phyloP scores from a whole-genome alignment of 2,329 filamentous ascomycete species.

The Monosporascus sp. region DNA sequence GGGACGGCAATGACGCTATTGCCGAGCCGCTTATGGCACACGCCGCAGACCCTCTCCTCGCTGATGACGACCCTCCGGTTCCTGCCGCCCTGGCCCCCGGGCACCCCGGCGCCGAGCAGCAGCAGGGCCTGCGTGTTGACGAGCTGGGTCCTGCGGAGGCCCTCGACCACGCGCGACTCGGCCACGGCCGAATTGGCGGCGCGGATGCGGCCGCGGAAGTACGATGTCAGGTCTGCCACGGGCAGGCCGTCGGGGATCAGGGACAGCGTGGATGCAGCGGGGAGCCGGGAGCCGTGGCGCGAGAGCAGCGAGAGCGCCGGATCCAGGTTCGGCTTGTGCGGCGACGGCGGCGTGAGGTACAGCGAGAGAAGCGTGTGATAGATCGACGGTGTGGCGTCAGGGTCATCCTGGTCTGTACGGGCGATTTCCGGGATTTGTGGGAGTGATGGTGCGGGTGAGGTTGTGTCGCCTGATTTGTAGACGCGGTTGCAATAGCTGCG shows the following conservation, averaged over 20 bases:
- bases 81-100: conserved; percentile 45
- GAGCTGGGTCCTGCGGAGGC: conserved; percentile 71
- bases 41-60: conserved; percentile 84
- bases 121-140: conserved; percentile 71
- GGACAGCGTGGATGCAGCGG: conserved; percentile 77
- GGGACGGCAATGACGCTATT: conserved; percentile 87
- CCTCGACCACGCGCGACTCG: conserved; percentile 70
- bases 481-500: conserved; percentile 81
- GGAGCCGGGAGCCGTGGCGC: conserved; percentile 85
- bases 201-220: conserved; percentile 87
- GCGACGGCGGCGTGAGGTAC: conserved; percentile 75
- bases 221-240: conserved; percentile 74
- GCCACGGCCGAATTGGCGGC: conserved; percentile 78
- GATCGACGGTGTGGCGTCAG: conserved; percentile 64
- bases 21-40: conserved; percentile 89
- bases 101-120: conserved; percentile 63
- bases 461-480: conserved; percentile 52
- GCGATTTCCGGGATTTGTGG: conserved; percentile 18
- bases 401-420: conserved; percentile 34
- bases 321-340: conserved; percentile 64
- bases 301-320: conserved; percentile 85
- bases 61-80: conserved; percentile 69
- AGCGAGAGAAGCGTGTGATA: conserved; percentile 88
- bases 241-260: conserved; percentile 79
- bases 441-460: conserved; percentile 24